Percentiles rank a stretch among this genome's conserved stretches.
Conservation (phyloP, 495 filamentous ascomycete species). For the Penicillium odoratum region DNA sequence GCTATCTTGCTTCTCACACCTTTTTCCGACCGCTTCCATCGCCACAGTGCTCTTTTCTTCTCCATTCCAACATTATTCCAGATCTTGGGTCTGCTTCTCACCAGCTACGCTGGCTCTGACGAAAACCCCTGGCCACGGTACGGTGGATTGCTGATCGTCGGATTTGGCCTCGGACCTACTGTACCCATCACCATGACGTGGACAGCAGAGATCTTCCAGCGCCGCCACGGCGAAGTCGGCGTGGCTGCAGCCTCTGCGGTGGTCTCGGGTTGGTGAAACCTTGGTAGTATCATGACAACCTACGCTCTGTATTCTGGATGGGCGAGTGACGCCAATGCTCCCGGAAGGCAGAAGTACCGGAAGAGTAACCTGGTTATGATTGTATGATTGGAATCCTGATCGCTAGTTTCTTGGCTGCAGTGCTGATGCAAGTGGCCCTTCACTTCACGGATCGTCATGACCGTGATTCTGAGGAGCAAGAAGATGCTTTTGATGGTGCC, state of each 20-base stretch:
- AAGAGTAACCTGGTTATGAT: slow-evolving; percentile 86
- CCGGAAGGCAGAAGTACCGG: slow-evolving; percentile 70
- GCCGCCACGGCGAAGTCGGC: slow-evolving; percentile 84
- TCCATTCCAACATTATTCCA: slow-evolving; percentile 70
- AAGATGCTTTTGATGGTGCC: slow-evolving; percentile 65
- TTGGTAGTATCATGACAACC: slow-evolving; percentile 82
- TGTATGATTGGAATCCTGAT: slow-evolving; percentile 82
- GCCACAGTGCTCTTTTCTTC: slow-evolving; percentile 82
- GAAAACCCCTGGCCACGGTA: slow-evolving; percentile 80
- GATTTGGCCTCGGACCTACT: slow-evolving; percentile 88
- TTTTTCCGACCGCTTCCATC: slow-evolving; percentile 84
- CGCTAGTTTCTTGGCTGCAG: slow-evolving; percentile 69
- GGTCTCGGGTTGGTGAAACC: slow-evolving; percentile 82
- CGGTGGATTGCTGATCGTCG: slow-evolving; percentile 83
- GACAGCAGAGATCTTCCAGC: slow-evolving; percentile 89
- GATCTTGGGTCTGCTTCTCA: slow-evolving; percentile 77
- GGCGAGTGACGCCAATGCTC: slow-evolving; percentile 64
- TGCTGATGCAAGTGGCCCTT: slow-evolving; percentile 66
- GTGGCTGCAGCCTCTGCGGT: slow-evolving; percentile 86
- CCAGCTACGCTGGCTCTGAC: slow-evolving; percentile 68
- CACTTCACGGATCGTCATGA: slow-evolving; percentile 59
- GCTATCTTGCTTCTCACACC: slow-evolving; percentile 86
- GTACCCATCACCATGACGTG: slow-evolving; percentile 93
- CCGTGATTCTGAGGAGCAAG: slow-evolving; percentile 44
- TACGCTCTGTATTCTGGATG: slow-evolving; percentile 89